These are phyloP conservation scores for Aegilops umbellulata DNA, from an alignment of 176 grass and related monocot genomes.

Conservation along the genomic window DNA sequence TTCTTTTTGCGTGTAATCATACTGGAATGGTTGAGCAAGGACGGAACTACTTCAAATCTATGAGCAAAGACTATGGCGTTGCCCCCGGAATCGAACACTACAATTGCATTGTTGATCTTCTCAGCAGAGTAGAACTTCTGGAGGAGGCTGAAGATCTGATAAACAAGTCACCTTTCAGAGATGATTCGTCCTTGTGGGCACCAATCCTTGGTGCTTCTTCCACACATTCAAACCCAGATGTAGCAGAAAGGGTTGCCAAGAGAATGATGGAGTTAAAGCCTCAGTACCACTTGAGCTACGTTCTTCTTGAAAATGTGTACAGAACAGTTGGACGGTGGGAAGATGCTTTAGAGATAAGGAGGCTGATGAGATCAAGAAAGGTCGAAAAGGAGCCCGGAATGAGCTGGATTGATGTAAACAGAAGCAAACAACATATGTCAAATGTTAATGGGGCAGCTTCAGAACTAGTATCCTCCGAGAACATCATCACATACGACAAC, in stretches of 20 bases:
- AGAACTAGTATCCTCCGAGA: slow-evolving; percentile 1
- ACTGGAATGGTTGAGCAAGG: slow-evolving; percentile 70
- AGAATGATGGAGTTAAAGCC: slow-evolving; percentile 84
- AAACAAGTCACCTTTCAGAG: slow-evolving; percentile 44
- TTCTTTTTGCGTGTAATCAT: slow-evolving; percentile 80
- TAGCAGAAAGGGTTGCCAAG: slow-evolving; percentile 70
- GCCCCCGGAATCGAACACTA: slow-evolving; percentile 71
- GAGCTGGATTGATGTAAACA: slow-evolving; percentile 68
- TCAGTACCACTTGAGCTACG: slow-evolving; percentile 74
- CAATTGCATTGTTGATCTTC: slow-evolving; percentile 91
- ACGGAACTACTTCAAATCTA: slow-evolving; percentile 61
- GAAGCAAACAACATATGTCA: slow-evolving; percentile 8
- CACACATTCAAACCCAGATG: slow-evolving; percentile 54
- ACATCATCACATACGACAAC: slow-evolving; percentile 11
- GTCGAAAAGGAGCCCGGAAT: slow-evolving; percentile 60
- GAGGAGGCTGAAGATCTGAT: slow-evolving; percentile 89
- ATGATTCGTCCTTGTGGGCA: slow-evolving; percentile 70
- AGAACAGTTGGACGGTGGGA: slow-evolving; percentile 71
- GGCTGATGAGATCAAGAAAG: slow-evolving; percentile 59
- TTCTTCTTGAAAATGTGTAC: slow-evolving; percentile 86
- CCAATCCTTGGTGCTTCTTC: slow-evolving; percentile 64
- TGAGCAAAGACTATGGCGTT: slow-evolving; percentile 55
- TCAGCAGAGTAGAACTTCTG: slow-evolving; percentile 70
- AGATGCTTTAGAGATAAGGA: slow-evolving; percentile 72
- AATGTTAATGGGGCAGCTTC: slow-evolving; percentile 1